Percentiles rank a stretch among this genome's conserved stretches.
phyloP scores from a whole-genome alignment of 2,329 filamentous ascomycete species.

The Karstenula rhodostoma region DNA sequence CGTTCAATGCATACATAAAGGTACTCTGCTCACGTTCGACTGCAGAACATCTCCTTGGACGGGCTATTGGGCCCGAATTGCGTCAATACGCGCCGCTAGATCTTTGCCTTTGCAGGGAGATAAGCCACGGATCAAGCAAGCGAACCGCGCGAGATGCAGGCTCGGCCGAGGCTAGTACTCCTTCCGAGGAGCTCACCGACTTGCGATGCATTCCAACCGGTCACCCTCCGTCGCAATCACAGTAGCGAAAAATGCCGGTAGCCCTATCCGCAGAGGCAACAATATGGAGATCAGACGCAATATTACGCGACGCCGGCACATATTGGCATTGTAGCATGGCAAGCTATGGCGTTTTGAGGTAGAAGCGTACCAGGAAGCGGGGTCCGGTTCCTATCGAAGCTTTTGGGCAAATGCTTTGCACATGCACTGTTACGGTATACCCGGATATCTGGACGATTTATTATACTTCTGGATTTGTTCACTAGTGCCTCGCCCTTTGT shows the following conservation, averaged over 20 bases:
- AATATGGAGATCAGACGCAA: neutral
- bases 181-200: neutral
- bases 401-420: neutral
- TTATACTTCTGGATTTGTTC: neutral
- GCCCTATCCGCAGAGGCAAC: neutral
- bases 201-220: neutral
- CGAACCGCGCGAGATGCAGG: neutral
- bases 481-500: neutral
- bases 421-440: neutral
- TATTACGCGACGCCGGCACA: conserved; percentile 2
- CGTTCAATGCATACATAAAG: too few species aligned
- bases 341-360: neutral
- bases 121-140: conserved; percentile 2
- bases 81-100: neutral
- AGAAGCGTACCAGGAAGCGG: neutral
- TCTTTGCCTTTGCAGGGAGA: neutral
- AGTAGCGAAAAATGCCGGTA: neutral
- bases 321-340: neutral
- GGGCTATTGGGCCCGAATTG: neutral
- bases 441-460: neutral
- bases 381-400: neutral
- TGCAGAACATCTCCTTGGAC: too few species aligned
- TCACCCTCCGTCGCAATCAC: neutral
- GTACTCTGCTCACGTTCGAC: too few species aligned
- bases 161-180: conserved; percentile 4